Evolutionary conservation across 1,284 basidiomycete species (phyloP).

Genomic region (Naganishia cerealis): DNA sequence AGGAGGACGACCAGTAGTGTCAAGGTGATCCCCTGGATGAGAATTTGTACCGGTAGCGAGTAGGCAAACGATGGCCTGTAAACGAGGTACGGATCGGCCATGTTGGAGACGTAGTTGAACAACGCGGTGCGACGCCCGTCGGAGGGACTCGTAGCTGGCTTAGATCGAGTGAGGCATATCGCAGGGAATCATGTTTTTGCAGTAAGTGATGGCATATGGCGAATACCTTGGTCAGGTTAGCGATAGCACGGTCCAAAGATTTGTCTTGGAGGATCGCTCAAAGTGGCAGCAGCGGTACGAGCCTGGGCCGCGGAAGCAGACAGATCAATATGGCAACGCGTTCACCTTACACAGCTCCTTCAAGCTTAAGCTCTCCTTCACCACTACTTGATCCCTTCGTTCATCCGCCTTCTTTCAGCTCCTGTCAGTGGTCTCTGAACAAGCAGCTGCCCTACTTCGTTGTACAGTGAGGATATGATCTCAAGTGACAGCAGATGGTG

Average conservation of each 20-base stretch:
- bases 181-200: neutral
- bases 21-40: conserved; percentile 80
- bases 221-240: no score
- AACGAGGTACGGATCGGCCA: conserved; percentile 68
- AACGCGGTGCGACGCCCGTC: neutral
- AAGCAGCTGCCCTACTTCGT: no score
- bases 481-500: no score
- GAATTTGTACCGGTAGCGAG: conserved; percentile 86
- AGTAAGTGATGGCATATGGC: no score
- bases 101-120: neutral
- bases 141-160: neutral
- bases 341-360: neutral
- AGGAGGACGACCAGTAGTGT: conserved; percentile 84
- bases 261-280: neutral
- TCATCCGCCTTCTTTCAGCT: no score
- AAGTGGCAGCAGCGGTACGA: neutral
- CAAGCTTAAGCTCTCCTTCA: neutral
- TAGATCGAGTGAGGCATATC: neutral
- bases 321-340: neutral
- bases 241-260: no score
- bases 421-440: no score
- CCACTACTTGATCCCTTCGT: no score
- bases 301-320: neutral
- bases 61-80: conserved; percentile 76
- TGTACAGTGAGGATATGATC: no score